Evolutionary conservation across 2,329 filamentous ascomycete genomes (phyloP), one percentile per base, ranked within the genome.

Genomic region (Anisogramma anomala): DNA sequence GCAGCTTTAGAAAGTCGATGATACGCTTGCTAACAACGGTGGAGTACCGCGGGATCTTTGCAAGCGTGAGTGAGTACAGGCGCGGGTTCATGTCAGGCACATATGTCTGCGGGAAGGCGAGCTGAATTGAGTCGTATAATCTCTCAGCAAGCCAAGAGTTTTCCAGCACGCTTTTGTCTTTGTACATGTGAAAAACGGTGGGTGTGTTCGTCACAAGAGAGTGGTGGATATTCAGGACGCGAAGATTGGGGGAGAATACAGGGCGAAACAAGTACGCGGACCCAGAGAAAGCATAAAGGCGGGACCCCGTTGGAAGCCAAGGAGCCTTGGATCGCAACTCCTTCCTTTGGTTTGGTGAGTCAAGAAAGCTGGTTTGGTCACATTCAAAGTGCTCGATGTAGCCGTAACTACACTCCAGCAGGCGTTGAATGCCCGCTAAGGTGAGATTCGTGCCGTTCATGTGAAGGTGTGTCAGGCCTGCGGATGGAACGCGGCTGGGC

Each of bases 121-220:
- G 53, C 23, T 68, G 58, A 11, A 64, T 58, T n/a, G 64, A 61
- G 26, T 58, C 56, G 30, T 76, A 50, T 1, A 51, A 48, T 0
- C 57, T 66, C 51, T 76, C 71, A 3, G 69, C 65, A 6, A 70
- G 45, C 48, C 62, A 64, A 7, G 62, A 32, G 3, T 60, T 53
- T 7, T 58, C 54, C 42, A 63, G 49, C 3, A 53, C 48, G 3
- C 63, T 61, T 3, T 68, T 49, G 8, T 56, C 57, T 1, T 61
- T 55, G 6, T 61, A 55, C 4, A 59, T 45, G 3, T 23, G 22
- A 23, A 76, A 9, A 23, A 76, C 47, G 0, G 66, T 67, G 2
- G 68, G 69, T 7, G 73, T 61, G 30, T 67, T 64, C 0, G 76
- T 80, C 5, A 79, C 65, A 2, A 78, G 48, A 0, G 74, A 79